A percentile compares a stretch with the other conserved stretches of the same genome.
Evolutionary conservation across 1,284 basidiomycete species (phyloP).

Genomic region (Puccinia novopanici): DNA sequence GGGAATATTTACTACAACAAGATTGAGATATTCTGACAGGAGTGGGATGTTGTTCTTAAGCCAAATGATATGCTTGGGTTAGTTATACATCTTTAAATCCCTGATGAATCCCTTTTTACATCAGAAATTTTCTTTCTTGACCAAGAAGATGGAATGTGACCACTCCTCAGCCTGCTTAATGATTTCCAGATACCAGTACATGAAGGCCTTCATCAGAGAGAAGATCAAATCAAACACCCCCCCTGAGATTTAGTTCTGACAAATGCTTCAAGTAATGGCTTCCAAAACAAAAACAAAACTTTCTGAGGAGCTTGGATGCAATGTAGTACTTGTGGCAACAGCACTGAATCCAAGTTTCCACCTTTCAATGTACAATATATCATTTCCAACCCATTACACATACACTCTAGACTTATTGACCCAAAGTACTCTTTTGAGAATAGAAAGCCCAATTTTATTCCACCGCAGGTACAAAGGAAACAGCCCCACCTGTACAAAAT

Average conservation of each 20-base stretch:
- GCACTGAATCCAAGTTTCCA: neutral
- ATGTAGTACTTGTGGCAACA: slow-evolving; percentile 10
- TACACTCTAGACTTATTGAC: neutral
- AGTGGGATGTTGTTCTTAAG: neutral
- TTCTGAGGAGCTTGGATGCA: neutral
- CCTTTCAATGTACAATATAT: neutral
- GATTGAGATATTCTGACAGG: too few relatives aligned
- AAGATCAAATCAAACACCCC: neutral
- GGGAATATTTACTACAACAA: neutral
- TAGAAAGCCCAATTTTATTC: neutral
- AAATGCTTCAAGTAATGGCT: neutral
- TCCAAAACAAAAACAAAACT: neutral
- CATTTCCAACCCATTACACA: neutral
- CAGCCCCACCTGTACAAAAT: neutral
- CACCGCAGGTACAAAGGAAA: neutral
- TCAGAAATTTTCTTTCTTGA: slow-evolving; percentile 5
- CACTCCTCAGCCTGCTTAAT: too few relatives aligned
- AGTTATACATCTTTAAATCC: neutral
- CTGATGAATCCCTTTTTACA: neutral
- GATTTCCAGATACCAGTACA: neutral
- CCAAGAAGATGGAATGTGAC: neutral
- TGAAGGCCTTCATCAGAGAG: neutral
- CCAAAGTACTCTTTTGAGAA: neutral
- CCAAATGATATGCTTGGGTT: neutral
- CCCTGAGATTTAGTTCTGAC: neutral